Evolutionary conservation across 202 grass and related monocot species (phyloP).

Genomic region (Zizania palustris): DNA sequence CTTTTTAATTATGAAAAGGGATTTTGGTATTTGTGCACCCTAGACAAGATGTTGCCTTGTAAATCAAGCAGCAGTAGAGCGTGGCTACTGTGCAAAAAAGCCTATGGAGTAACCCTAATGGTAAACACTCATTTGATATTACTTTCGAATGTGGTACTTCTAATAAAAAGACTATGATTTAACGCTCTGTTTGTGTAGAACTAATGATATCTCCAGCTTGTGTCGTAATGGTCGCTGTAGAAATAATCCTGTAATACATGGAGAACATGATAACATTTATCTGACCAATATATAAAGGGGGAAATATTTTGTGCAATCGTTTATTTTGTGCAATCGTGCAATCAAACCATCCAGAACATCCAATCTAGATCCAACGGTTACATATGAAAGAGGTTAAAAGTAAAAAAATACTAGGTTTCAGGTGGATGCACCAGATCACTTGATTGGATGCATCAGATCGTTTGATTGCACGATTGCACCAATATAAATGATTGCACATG

Average conservation of each 20-base stretch:
- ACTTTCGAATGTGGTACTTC: conserved; percentile 14
- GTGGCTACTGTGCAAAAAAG: conserved; percentile 29
- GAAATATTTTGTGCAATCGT: too few relatives aligned
- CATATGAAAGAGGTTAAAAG: too few relatives aligned
- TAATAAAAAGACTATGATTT: conserved; percentile 27
- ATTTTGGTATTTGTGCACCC: conserved; percentile 34
- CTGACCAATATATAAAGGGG: not conserved
- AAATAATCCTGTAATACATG: conserved; percentile 10
- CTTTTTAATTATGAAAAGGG: conserved; percentile 35
- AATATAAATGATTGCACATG: too few relatives aligned
- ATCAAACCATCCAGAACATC: too few relatives aligned
- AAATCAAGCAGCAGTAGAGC: conserved; percentile 44
- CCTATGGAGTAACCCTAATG: conserved; percentile 30
- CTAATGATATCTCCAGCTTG: conserved; percentile 17
- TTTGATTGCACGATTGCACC: too few relatives aligned
- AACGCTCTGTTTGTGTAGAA: conserved; percentile 13
- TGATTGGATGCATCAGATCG: too few relatives aligned
- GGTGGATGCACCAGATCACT: too few relatives aligned
- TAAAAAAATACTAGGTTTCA: too few relatives aligned
- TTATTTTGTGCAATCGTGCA: too few relatives aligned
- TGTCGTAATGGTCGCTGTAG: conserved; percentile 3
- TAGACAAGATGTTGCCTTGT: conserved; percentile 40
- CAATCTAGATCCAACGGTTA: too few relatives aligned
- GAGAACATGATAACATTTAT: not conserved
- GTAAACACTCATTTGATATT: conserved; percentile 27